These are phyloP conservation scores for Tricholoma flavovirens DNA, from an alignment of 768 basidiomycete species.

Conservation along the genomic window DNA sequence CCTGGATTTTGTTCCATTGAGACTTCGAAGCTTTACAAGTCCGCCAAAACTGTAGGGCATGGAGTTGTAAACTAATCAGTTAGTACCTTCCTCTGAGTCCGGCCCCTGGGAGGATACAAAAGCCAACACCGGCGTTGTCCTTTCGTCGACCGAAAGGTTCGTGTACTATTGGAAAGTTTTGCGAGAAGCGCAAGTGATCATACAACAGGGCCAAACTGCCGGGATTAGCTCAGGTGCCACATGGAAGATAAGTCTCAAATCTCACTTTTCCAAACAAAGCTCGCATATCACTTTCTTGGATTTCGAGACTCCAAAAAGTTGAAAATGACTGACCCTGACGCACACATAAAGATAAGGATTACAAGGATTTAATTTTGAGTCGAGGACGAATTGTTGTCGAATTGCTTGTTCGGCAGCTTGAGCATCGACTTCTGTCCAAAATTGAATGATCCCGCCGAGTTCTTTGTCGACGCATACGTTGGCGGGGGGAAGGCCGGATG, in stretches of 20 bases:
- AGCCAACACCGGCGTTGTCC: background rate
- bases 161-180: background rate
- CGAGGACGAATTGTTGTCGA: background rate
- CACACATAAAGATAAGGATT: background rate
- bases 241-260: too few relatives aligned
- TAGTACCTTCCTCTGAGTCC: background rate
- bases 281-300: background rate
- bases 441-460: slow-evolving; percentile 13
- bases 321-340: too few relatives aligned
- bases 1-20: background rate
- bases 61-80: background rate
- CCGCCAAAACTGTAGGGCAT: background rate
- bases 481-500: slow-evolving; percentile 7
- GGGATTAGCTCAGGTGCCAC: too few relatives aligned
- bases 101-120: background rate
- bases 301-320: background rate
- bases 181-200: background rate
- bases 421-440: slow-evolving; percentile 14
- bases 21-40: background rate
- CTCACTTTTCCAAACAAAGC: background rate
- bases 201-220: too few relatives aligned
- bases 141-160: background rate
- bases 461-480: slow-evolving; percentile 5
- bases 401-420: slow-evolving; percentile 2
- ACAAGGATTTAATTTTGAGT: background rate